Base-by-base conservation (phyloP, 306 rosid species). In the Calophaca sinica region DNA sequence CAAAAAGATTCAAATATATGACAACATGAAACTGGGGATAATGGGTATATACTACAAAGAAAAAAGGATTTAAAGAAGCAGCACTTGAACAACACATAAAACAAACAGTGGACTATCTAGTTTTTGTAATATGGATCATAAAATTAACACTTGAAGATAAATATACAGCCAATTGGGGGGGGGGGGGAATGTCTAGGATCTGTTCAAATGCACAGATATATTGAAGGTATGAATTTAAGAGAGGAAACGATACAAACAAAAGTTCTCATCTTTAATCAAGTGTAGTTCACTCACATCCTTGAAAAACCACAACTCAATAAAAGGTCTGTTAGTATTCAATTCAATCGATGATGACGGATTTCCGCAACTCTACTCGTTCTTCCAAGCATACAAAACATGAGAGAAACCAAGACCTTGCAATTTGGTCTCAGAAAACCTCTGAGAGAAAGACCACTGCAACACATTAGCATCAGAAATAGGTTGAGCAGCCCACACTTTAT, bases 381-480 rank as follows among this genome's bases (percentile, higher is more conserved):
- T 96, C 98, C 98, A 96, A 45, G 97, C 99, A 73, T 92, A 80
- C 86, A 96, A 86, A 84, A 90, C 77, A 79, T 92, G 86, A 1
- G 99, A 89, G 81, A 92, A 96, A 45, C 96, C 96, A 66, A 85
- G 87, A 67, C 83, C 83, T 65, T 81, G 89, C 58, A 81, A 86
- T 79, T 92, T 92, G 73, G 85, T 20, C 54, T 92, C 99, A 9
- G 96, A 78, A 87, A 90, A 88, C 70, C 96, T 87, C 79, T 92
- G 91, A 8, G 99, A 92, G 70, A 87, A 92, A 45, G 99, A 92
- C 93, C 92, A 96, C 55, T 90, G 90, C 88, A 87, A 44, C 45
- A 73, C 59, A 77, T 83, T 92, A 51, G 97, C 82, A 84, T 90
- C 97, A 2, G 93, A 80, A 41, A 76, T 53, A 11, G 89, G 82